phyloP scores from a whole-genome alignment of 2,329 filamentous ascomycete genomes.

The Lomentospora prolificans region DNA sequence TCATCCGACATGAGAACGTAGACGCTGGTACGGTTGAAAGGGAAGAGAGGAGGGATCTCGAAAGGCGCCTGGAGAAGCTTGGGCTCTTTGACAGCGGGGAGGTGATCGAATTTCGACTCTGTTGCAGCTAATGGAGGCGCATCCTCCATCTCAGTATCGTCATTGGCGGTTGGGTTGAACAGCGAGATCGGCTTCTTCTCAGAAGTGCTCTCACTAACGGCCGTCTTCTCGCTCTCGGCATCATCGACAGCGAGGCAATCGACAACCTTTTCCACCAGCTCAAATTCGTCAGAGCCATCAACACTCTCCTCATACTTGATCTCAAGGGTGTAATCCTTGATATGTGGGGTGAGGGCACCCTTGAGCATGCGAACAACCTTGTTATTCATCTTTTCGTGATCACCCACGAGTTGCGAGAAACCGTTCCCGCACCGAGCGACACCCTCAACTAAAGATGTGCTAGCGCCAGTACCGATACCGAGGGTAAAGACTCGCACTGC shows the following conservation, averaged over 20 bases:
- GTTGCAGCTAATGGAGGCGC: background rate
- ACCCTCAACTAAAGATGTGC: constrained; percentile 43
- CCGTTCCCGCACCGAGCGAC: constrained; percentile 44
- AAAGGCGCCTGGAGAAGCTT: constrained; percentile 55
- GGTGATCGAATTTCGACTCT: constrained; percentile 32
- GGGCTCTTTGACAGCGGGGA: constrained; percentile 43
- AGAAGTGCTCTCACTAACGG: constrained; percentile 12
- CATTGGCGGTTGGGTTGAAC: constrained; percentile 40
- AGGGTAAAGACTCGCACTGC: constrained; percentile 43
- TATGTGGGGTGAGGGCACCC: constrained; percentile 55
- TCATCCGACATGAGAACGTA: constrained; percentile 55
- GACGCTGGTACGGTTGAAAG: constrained; percentile 54
- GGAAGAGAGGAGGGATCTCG: constrained; percentile 53
- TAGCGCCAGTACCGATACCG: constrained; percentile 41
- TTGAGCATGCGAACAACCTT: constrained; percentile 69
- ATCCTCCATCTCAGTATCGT: constrained; percentile 26
- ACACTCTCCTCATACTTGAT: constrained; percentile 40
- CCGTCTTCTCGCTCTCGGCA: constrained; percentile 12
- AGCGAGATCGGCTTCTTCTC: constrained; percentile 43
- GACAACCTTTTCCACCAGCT: constrained; percentile 49
- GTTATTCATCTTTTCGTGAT: constrained; percentile 55
- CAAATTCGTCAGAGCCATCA: constrained; percentile 42
- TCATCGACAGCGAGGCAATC: constrained; percentile 32
- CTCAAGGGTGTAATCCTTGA: constrained; percentile 53
- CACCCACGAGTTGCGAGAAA: constrained; percentile 51